Evolutionary conservation across 306 rosid species (phyloP), one percentile per base, ranked within the genome.

Genomic region (Vachellia pachyceras): DNA sequence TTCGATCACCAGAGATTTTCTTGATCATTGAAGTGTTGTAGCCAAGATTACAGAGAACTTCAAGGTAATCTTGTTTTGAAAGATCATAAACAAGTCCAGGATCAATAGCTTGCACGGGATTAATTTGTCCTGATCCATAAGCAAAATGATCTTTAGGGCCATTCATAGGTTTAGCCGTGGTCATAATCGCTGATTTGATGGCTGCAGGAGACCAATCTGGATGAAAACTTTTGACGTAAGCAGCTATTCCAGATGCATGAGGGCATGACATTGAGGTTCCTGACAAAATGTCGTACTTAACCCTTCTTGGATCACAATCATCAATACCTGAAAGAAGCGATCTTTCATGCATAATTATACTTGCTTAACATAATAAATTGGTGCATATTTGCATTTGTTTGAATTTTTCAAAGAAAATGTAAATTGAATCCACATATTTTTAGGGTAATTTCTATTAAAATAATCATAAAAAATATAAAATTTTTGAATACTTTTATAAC

Each of bases 251-350:
- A 41, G 89, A 58, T 41, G 65, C 85, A 58, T 86, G 89, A 37
- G 85, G 89, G 36, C 85, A 80, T 39, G 89, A 10, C 87, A 86
- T 73, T 40, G 87, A 80, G 6, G 82, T 86, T 23, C 90, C 82
- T 10, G 79, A 77, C 6, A 50, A 1, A 35, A 86, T 10, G 7
- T 11, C 46, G 82, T 76, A 80, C 7, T 55, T 69, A 18, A 73
- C 85, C 33, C 33, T 29, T 29, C 33, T 29, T 29, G 33, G 33
- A 29, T 29, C 33, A 29, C 1, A 29, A 29, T 29, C 33, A 29
- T 29, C 33, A 29, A 29, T 29, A 29, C 33, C 33, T 29, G 33
- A 29, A 29, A 29, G 33, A 29, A 29, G 33, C 33, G 33, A 29
- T 29, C 33, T 29, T 1, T 29, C 33, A 29, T n/a, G n/a, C n/a